A percentile compares a stretch with the other conserved stretches of the same genome.
phyloP scores from a whole-genome alignment of 179 eudicot species.

The Spinacia oleracea region DNA sequence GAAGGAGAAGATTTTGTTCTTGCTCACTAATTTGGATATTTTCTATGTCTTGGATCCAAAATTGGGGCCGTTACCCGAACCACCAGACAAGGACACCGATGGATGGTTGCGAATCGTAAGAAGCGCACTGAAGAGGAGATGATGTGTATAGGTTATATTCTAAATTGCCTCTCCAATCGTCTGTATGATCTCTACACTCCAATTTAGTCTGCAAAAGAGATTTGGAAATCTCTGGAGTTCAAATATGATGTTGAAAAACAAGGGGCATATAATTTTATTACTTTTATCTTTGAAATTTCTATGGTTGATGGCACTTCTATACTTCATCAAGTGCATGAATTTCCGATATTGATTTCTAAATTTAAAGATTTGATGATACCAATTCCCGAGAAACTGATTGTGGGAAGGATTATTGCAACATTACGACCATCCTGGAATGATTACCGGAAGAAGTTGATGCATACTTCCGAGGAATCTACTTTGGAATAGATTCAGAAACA shows the following conservation, averaged over 20 bases:
- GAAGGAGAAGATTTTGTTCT: constrained; percentile 21
- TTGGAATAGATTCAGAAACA: no score
- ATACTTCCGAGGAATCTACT: no score
- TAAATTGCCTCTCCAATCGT: background rate
- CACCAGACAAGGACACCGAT: background rate
- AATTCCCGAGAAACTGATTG: no score
- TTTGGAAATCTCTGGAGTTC: constrained; percentile 8
- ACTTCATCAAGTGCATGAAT: no score
- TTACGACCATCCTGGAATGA: no score
- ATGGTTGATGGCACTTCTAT: no score
- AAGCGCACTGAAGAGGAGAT: constrained; percentile 6
- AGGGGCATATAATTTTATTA: constrained; percentile 21
- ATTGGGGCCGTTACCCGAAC: no score
- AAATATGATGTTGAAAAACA: constrained; percentile 15
- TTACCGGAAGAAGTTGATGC: no score
- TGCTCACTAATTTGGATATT: constrained; percentile 5
- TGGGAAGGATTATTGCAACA: no score
- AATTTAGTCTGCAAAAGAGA: background rate
- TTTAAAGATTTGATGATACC: no score
- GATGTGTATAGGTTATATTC: constrained; percentile 15
- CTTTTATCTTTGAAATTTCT: constrained; percentile 8
- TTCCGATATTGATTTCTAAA: no score
- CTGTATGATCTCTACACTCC: constrained; percentile 9
- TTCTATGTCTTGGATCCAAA: constrained; percentile 3
- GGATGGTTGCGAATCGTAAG: background rate